Evolutionary conservation across 2,329 filamentous ascomycete genomes (phyloP).

Genomic region (Sporothrix mexicana): DNA sequence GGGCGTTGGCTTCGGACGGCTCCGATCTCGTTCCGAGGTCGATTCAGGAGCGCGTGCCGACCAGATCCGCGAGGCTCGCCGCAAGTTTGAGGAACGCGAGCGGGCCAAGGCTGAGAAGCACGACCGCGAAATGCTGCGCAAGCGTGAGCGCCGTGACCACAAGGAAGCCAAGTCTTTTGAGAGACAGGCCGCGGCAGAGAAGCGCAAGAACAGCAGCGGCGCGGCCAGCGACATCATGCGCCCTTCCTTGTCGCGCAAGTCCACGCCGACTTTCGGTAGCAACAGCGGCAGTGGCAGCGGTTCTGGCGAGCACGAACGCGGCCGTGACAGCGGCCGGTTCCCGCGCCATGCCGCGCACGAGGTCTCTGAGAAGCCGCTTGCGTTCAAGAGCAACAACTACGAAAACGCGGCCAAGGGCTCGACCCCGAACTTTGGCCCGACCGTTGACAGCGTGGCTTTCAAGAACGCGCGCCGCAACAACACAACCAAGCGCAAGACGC

Average conservation of each 20-base stretch:
- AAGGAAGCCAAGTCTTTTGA: constrained; percentile 61
- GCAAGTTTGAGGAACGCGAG: constrained; percentile 68
- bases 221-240: constrained; percentile 38
- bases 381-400: constrained; percentile 55
- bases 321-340: constrained; percentile 25
- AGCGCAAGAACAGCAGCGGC: constrained; percentile 49
- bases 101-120: constrained; percentile 67
- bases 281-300: constrained; percentile 33
- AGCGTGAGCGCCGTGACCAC: constrained; percentile 63
- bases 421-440: constrained; percentile 45
- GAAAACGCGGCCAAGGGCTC: constrained; percentile 48
- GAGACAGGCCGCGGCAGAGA: constrained; percentile 49
- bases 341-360: constrained; percentile 33
- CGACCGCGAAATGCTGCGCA: constrained; percentile 62
- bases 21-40: constrained; percentile 65
- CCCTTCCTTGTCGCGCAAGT: constrained; percentile 39
- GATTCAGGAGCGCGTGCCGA: constrained; percentile 61
- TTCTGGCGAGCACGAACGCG: constrained; percentile 35
- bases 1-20: constrained; percentile 57
- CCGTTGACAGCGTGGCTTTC: constrained; percentile 54
- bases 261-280: constrained; percentile 38
- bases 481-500: constrained; percentile 64
- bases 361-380: constrained; percentile 49
- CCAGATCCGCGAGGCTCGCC: constrained; percentile 65
- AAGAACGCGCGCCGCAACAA: constrained; percentile 51